These are phyloP conservation scores for Mortierella sp. DNA, from an alignment of 371 early-diverging fungal genomes.

Conservation along the genomic window DNA sequence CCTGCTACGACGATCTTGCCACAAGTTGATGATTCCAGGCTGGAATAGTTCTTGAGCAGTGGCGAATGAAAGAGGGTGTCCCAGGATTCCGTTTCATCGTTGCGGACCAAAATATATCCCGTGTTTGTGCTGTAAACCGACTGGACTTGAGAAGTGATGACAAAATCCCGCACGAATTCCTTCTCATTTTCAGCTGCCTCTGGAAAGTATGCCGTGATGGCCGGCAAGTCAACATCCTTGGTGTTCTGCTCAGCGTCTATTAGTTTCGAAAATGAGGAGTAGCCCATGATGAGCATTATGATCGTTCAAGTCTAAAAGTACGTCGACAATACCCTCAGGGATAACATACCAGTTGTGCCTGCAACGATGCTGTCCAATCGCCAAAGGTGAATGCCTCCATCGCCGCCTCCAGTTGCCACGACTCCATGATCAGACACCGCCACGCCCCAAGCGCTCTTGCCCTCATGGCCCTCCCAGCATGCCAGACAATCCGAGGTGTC, in stretches of 20 bases:
- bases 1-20: slow-evolving; percentile 71
- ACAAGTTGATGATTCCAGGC: slow-evolving; percentile 69
- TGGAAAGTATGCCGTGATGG: slow-evolving; percentile 36
- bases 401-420: slow-evolving; percentile 83
- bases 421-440: slow-evolving; percentile 64
- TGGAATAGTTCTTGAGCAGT: slow-evolving; percentile 67
- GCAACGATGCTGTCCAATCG: slow-evolving; percentile 65
- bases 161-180: slow-evolving; percentile 54
- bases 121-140: slow-evolving; percentile 48
- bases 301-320: neutral
- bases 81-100: slow-evolving; percentile 59
- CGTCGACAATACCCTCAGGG: neutral
- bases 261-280: neutral
- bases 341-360: slow-evolving; percentile 67
- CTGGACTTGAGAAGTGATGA: slow-evolving; percentile 28
- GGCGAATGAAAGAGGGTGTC: slow-evolving; percentile 49
- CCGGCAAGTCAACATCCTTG: slow-evolving; percentile 41
- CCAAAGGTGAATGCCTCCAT: slow-evolving; percentile 85
- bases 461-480: slow-evolving; percentile 83
- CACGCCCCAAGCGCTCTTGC: slow-evolving; percentile 89
- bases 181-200: slow-evolving; percentile 22
- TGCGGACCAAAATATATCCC: slow-evolving; percentile 62
- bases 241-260: slow-evolving; percentile 50
- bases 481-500: slow-evolving; percentile 71
- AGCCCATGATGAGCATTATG: neutral